These are phyloP conservation scores for Marasmius tenuissimus DNA, from an alignment of 1,284 basidiomycete genomes.

Conservation along the genomic window DNA sequence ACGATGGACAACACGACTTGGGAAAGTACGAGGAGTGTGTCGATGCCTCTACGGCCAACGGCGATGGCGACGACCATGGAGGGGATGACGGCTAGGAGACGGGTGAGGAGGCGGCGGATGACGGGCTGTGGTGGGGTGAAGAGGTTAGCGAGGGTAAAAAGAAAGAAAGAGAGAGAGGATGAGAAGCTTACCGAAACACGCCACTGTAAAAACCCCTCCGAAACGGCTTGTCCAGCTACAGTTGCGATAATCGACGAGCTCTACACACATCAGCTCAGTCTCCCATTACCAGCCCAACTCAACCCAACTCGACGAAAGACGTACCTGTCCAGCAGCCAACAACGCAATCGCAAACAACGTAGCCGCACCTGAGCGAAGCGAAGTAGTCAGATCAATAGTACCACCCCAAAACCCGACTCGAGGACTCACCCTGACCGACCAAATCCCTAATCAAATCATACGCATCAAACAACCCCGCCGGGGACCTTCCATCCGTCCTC, in stretches of 20 bases:
- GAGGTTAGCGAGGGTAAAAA: neutral
- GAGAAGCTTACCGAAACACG: constrained; percentile 63
- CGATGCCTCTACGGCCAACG: constrained; percentile 76
- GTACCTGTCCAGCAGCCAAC: constrained; percentile 74
- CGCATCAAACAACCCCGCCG: constrained; percentile 62
- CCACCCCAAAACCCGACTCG: neutral
- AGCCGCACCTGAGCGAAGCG: constrained; percentile 49
- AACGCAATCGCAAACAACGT: constrained; percentile 78
- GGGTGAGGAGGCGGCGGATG: constrained; percentile 72
- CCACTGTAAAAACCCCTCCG: constrained; percentile 87
- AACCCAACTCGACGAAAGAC: too few species aligned
- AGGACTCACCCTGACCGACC: constrained; percentile 56
- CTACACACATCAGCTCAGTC: too few species aligned
- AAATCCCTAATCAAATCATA: constrained; percentile 58
- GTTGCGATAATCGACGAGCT: constrained; percentile 79
- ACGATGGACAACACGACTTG: constrained; percentile 90
- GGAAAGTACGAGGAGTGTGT: constrained; percentile 80
- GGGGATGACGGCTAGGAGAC: constrained; percentile 85
- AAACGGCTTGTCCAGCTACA: constrained; percentile 79
- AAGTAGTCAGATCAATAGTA: neutral
- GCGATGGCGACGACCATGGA: constrained; percentile 78
- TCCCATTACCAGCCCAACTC: too few species aligned
- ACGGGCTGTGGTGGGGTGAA: constrained; percentile 52
- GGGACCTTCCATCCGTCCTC: constrained; percentile 36
- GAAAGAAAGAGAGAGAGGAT: constrained; percentile 6